These are phyloP conservation scores for Huiozyma sinensis DNA, from an alignment of 805 yeast species.

Conservation along the genomic window DNA sequence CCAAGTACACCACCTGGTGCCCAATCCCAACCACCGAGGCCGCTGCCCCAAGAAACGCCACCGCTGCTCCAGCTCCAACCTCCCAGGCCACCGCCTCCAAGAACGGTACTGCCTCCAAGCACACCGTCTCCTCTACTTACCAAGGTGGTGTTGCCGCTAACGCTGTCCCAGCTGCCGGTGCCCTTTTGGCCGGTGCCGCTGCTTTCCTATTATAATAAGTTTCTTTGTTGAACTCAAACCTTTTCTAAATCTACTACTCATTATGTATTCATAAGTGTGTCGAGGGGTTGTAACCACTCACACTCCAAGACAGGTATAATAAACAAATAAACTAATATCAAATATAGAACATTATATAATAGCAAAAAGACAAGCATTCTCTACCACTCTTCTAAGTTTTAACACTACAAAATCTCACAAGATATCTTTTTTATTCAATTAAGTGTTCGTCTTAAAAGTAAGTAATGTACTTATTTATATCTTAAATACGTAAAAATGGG, in stretches of 20 bases:
- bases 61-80: conserved; percentile 11
- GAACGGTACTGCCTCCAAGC: conserved; percentile 2
- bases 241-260: neutral
- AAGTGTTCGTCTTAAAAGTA: too few relatives aligned
- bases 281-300: neutral
- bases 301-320: too few relatives aligned
- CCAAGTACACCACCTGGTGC: conserved; percentile 29
- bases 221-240: neutral
- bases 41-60: conserved; percentile 15
- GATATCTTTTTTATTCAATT: too few relatives aligned
- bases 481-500: neutral
- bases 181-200: conserved; percentile 39
- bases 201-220: conserved; percentile 33
- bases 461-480: too few relatives aligned
- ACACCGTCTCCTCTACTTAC: conserved; percentile 21
- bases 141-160: conserved; percentile 34
- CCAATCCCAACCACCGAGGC: conserved; percentile 17
- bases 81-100: conserved; percentile 12
- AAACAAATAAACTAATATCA: too few relatives aligned
- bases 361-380: neutral
- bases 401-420: too few relatives aligned
- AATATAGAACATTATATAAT: conserved; percentile 24
- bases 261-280: neutral
- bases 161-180: conserved; percentile 40
- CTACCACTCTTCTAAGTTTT: too few relatives aligned